phyloP scores from a whole-genome alignment of 2,329 filamentous ascomycete genomes.

The Blastomyces emzantsi region DNA sequence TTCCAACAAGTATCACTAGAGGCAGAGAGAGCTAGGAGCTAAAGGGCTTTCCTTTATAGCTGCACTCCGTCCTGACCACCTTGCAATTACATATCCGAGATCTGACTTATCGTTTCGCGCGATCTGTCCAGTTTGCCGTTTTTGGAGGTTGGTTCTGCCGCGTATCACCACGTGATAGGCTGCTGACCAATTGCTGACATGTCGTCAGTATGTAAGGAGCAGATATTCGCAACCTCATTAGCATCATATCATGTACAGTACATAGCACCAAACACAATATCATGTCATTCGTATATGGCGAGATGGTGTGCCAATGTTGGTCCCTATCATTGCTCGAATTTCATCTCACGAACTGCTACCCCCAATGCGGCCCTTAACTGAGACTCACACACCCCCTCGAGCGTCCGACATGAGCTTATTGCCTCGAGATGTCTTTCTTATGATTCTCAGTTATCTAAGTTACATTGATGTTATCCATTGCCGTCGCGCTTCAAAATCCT shows the following conservation, averaged over 20 bases:
- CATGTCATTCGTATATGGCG: not conserved
- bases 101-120: slow-evolving; percentile 2
- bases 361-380: not conserved
- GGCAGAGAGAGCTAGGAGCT: not conserved
- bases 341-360: not conserved
- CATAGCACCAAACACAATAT: not conserved
- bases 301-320: not conserved
- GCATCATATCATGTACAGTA: too few relatives aligned
- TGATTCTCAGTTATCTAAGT: slow-evolving; percentile 43
- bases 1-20: not conserved
- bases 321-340: not conserved
- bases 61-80: slow-evolving; percentile 1
- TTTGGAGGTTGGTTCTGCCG: not conserved
- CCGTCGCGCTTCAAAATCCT: slow-evolving; percentile 45
- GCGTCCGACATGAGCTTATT: slow-evolving; percentile 25
- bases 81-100: not conserved
- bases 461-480: slow-evolving; percentile 44
- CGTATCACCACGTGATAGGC: slow-evolving; percentile 14
- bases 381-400: too few relatives aligned
- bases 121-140: slow-evolving; percentile 9
- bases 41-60: not conserved
- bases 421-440: slow-evolving; percentile 51
- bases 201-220: not conserved
- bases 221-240: not conserved
- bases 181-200: slow-evolving; percentile 15